Conservation (phyloP, 495 filamentous ascomycete species). For the Penicillium pancosmium region DNA sequence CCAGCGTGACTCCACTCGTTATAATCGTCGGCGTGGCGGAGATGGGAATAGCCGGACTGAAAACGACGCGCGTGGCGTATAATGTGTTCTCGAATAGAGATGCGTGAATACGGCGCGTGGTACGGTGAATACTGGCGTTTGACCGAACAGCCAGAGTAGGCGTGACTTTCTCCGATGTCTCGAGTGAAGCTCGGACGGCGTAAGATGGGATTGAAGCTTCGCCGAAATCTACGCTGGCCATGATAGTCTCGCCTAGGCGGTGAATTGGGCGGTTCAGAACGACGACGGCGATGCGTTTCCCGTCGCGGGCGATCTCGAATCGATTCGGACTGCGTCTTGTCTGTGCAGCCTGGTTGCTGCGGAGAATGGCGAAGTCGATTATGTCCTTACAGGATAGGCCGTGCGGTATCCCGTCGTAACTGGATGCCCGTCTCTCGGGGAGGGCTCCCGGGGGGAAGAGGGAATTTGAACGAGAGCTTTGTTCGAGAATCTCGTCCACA, state of each 20-base stretch:
- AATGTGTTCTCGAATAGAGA: slow-evolving; percentile 78
- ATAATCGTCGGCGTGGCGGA: slow-evolving; percentile 84
- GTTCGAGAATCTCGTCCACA: slow-evolving; percentile 76
- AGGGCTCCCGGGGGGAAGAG: slow-evolving; percentile 69
- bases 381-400: slow-evolving; percentile 71
- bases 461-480: slow-evolving; percentile 53
- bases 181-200: slow-evolving; percentile 73
- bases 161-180: slow-evolving; percentile 79
- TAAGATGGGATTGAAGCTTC: slow-evolving; percentile 75
- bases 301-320: slow-evolving; percentile 92
- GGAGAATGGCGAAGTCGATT: slow-evolving; percentile 87
- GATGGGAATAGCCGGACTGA: slow-evolving; percentile 78
- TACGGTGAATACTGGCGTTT: slow-evolving; percentile 78
- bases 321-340: slow-evolving; percentile 74
- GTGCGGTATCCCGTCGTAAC: slow-evolving; percentile 43
- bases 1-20: slow-evolving; percentile 80
- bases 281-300: slow-evolving; percentile 80
- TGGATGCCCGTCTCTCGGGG: slow-evolving; percentile 52
- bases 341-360: slow-evolving; percentile 65
- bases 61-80: slow-evolving; percentile 75
- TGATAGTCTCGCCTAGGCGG: slow-evolving; percentile 84
- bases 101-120: slow-evolving; percentile 78
- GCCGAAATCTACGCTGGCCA: slow-evolving; percentile 79
- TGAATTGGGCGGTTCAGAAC: slow-evolving; percentile 90
- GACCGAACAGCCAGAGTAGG: slow-evolving; percentile 80